These are phyloP conservation scores for Pulchroboletus neoregius DNA, from an alignment of 1,284 basidiomycete genomes.

Conservation along the genomic window DNA sequence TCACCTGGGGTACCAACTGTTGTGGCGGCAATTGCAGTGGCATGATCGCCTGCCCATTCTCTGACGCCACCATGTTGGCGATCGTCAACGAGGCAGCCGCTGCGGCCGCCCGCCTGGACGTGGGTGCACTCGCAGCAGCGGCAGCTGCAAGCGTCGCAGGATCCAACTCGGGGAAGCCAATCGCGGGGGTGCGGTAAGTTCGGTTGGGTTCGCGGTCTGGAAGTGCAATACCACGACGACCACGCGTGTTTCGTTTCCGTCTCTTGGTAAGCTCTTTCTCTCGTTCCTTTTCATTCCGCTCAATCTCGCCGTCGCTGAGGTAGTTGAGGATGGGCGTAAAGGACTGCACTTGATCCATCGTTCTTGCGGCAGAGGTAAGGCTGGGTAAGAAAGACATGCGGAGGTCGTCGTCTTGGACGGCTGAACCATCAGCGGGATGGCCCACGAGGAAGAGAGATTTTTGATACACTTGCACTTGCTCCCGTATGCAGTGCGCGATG, in stretches of 20 bases:
- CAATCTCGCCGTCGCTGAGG: slow-evolving; percentile 86
- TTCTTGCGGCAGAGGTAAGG: slow-evolving; percentile 65
- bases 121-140: slow-evolving; percentile 60
- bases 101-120: slow-evolving; percentile 76
- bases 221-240: slow-evolving; percentile 82
- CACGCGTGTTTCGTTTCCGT: slow-evolving; percentile 85
- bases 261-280: slow-evolving; percentile 87
- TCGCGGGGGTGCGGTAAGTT: slow-evolving; percentile 85
- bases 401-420: slow-evolving; percentile 88
- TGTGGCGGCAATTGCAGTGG: slow-evolving; percentile 48
- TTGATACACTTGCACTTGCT: slow-evolving; percentile 90
- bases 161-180: slow-evolving; percentile 79
- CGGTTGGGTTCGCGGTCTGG: slow-evolving; percentile 92
- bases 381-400: slow-evolving; percentile 85
- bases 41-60: slow-evolving; percentile 63
- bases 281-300: slow-evolving; percentile 86
- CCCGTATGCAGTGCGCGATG: slow-evolving; percentile 92
- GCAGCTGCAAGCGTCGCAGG: slow-evolving; percentile 61
- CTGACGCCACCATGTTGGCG: slow-evolving; percentile 79
- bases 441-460: slow-evolving; percentile 92
- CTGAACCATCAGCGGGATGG: slow-evolving; percentile 76
- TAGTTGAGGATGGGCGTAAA: slow-evolving; percentile 90
- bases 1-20: slow-evolving; percentile 36
- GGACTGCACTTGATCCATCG: slow-evolving; percentile 68
- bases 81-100: slow-evolving; percentile 78